Evolutionary conservation across 2,329 filamentous ascomycete genomes (phyloP), one percentile per base, ranked within the genome.

Genomic region (Xylaria sp.): DNA sequence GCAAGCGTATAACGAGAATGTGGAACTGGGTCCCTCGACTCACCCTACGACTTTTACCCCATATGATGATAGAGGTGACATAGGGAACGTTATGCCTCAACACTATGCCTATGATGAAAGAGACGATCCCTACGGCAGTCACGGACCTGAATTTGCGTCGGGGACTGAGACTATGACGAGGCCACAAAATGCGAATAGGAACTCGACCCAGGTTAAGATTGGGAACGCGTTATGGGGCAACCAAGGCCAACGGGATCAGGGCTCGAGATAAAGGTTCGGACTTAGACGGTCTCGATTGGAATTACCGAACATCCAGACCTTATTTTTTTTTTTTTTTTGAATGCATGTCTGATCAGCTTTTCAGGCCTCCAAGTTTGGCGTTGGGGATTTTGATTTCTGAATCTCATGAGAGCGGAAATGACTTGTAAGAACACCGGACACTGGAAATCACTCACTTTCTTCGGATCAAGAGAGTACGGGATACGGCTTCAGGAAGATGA

Each of bases 61-160:
- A 47, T 76, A 77, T n/a, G 73, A 75, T 30, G 71, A 71, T 7
- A 70, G 71, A 39, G 73, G 72, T 14, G 74, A 78, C 32, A 67
- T 75, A 50, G 74, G 71, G 55, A 67, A 71, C 32, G 65, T 70
- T 5, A 45, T 53, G 19, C 51, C 69, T n/a, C 67, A 66, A 21
- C 70, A 74, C 48, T 59, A 64, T 56, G 67, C 65, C 5, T 71
- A 71, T 34, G 66, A 74, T 53, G 61, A 27, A 4, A 27, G 66
- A 34, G 60, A 67, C 61, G 60, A 67, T 51, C 57, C 69, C 7
- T 67, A 72, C 53, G 56, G 53, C 7, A n/a, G 60, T 30, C 47
- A 57, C 39, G 58, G 45, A 30, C 32, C 47, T 24, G 56, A 36
- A 21, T 53, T 27, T 19, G 30, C 17, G 8, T 6, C 54, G 27